Conservation (phyloP, 192 early-diverging fungal species). For the Podochytrium sp. region DNA sequence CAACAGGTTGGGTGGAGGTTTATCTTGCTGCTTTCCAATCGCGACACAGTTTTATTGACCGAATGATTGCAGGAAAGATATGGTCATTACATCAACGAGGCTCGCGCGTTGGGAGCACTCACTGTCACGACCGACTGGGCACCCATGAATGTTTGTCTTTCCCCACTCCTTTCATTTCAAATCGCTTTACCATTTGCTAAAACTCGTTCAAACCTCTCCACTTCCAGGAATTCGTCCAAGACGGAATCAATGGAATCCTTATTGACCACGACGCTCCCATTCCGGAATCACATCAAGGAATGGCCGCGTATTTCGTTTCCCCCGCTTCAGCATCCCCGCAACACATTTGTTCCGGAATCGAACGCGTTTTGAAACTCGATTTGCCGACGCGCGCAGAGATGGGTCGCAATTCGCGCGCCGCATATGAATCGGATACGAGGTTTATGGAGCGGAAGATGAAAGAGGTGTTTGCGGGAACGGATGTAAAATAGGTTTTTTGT, state of each 20-base stretch:
- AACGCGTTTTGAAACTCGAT: background rate
- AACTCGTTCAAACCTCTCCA: too few species aligned
- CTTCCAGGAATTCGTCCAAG: background rate
- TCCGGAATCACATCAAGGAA: background rate
- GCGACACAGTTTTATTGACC: too few species aligned
- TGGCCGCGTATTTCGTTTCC: background rate
- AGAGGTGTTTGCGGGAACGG: background rate
- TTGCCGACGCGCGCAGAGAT: background rate
- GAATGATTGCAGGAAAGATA: constrained; percentile 22
- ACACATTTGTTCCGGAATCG: background rate
- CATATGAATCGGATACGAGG: background rate
- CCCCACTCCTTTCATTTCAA: too few species aligned
- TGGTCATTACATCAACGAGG: constrained; percentile 24
- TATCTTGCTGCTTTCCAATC: too few species aligned
- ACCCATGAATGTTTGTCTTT: constrained; percentile 30
- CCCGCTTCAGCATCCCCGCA: background rate
- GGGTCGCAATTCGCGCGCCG: background rate
- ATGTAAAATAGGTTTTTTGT: too few species aligned
- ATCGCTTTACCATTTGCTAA: too few species aligned
- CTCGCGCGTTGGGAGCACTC: constrained; percentile 7
- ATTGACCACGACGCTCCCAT: background rate
- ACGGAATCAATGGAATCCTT: background rate
- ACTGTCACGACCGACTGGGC: constrained; percentile 7
- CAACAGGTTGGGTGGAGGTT: background rate
- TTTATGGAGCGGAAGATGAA: background rate